phyloP scores from a whole-genome alignment of 129 eudicot species.

The Sambucus nigra region DNA sequence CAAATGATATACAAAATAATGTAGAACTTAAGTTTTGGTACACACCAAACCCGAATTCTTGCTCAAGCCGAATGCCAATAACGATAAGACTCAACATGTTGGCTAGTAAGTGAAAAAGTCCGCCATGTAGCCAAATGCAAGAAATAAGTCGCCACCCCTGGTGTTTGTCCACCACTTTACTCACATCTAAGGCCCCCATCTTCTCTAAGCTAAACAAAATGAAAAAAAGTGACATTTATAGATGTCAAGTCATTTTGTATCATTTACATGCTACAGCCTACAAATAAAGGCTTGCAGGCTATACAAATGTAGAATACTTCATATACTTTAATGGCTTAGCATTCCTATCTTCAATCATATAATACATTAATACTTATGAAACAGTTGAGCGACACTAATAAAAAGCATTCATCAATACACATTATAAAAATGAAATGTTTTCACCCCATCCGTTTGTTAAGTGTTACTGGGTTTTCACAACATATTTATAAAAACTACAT shows the following conservation, averaged over 20 bases:
- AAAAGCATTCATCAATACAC: no score
- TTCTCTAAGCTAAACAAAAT: slow-evolving; percentile 48
- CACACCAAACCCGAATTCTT: slow-evolving; percentile 91
- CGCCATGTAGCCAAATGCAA: slow-evolving; percentile 97
- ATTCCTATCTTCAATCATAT: no score
- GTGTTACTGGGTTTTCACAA: no score
- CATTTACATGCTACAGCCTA: not conserved
- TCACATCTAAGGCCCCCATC: slow-evolving; percentile 91
- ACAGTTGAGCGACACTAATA: no score
- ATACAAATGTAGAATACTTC: no score
- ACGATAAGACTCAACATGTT: slow-evolving; percentile 86
- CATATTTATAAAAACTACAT: no score
- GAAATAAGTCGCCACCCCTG: slow-evolving; percentile 81
- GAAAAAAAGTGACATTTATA: not conserved
- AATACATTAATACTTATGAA: no score
- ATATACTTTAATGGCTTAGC: no score
- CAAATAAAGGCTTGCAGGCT: no score
- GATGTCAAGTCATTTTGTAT: not conserved
- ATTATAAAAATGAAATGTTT: no score
- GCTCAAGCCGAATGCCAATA: slow-evolving; percentile 90
- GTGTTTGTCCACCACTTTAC: slow-evolving; percentile 58
- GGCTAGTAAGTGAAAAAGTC: slow-evolving; percentile 75
- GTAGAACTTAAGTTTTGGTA: not conserved
- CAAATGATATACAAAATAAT: not conserved
- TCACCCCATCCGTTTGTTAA: no score